Conservation (phyloP, 768 basidiomycete genomes). For the Dictyophora rubrovolvata region DNA sequence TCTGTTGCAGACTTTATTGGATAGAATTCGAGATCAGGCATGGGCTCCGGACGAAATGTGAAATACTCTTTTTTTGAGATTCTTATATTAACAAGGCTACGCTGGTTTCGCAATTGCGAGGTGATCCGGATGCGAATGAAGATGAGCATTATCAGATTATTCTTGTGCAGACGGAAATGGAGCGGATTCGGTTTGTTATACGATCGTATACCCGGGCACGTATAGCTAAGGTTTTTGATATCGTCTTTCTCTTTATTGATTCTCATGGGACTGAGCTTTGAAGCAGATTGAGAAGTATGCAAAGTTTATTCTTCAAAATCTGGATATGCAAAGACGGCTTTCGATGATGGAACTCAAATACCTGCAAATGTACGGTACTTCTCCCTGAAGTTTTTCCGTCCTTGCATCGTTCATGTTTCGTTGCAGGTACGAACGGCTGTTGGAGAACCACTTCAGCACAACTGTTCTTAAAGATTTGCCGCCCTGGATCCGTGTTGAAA, state of each 20-base stretch:
- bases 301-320: constrained; percentile 62
- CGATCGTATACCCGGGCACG: constrained; percentile 82
- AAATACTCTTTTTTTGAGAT: not conserved
- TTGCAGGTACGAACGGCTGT: constrained; percentile 60
- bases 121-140: constrained; percentile 77
- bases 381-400: not conserved
- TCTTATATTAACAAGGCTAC: constrained; percentile 45
- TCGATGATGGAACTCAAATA: constrained; percentile 78
- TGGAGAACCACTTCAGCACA: constrained; percentile 68
- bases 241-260: not conserved
- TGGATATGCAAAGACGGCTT: constrained; percentile 63
- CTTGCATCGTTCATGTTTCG: not conserved
- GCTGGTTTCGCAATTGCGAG: constrained; percentile 60
- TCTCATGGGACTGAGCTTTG: not conserved
- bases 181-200: constrained; percentile 87
- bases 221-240: constrained; percentile 65
- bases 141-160: constrained; percentile 90
- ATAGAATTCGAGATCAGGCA: constrained; percentile 79
- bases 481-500: constrained; percentile 56
- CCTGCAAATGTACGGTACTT: constrained; percentile 50
- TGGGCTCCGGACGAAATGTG: constrained; percentile 5
- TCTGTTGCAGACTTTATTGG: constrained; percentile 53
- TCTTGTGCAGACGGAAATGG: constrained; percentile 90
- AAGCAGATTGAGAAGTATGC: constrained; percentile 81
- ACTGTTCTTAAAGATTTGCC: constrained; percentile 80